Base-by-base conservation (phyloP, 2,329 filamentous ascomycete genomes). In the Pseudogymnoascus sp. region DNA sequence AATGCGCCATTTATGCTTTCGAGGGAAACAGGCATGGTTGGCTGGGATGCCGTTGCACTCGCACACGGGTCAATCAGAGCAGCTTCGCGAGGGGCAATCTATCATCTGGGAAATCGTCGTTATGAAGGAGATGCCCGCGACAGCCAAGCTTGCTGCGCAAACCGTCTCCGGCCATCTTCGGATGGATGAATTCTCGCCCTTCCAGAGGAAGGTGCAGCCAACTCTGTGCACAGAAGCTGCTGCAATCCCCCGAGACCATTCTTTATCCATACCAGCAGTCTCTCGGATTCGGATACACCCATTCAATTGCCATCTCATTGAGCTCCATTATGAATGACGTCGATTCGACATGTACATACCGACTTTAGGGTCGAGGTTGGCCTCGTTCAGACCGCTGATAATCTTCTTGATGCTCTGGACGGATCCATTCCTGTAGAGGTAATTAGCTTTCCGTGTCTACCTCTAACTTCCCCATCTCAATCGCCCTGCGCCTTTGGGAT, bases 321-420 rank as follows among this genome's bases (percentile, higher is more conserved):
- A 31, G 48, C 48, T 54, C 48, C 2, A 23, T 54, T 57, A 43
- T 39, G 64, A 67, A 16, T 60, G 48, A 51, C 48, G 48, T 31
- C 25, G 25, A 34, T 31, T 31, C 25, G 25, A 54, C 11, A 19
- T 31, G 39, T 62, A 82, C 85, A 70, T 78, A 92, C 90, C 90
- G 72, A 82, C 82, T 70, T 89, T 89, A 70, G 86, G 75, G 79
- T 95, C 90, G 68, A 96, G 84, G 73, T 88, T 85, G 71, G 95
- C 90, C 66, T 87, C 81, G 82, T 97, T 98, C 74, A 99, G 84
- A 82, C 93, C 89, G 68, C 87, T 81, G 77, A 98, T 87, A 80
- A 99, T 97, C 73, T 89, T 84, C 80, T 90, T 93, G 83, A 96
- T 93, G 82, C 88, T 88, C 80, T 91, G 85, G 77, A 89, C 84